phyloP scores from a whole-genome alignment of 306 rosid genomes.

The Pyrus pyrifolia region DNA sequence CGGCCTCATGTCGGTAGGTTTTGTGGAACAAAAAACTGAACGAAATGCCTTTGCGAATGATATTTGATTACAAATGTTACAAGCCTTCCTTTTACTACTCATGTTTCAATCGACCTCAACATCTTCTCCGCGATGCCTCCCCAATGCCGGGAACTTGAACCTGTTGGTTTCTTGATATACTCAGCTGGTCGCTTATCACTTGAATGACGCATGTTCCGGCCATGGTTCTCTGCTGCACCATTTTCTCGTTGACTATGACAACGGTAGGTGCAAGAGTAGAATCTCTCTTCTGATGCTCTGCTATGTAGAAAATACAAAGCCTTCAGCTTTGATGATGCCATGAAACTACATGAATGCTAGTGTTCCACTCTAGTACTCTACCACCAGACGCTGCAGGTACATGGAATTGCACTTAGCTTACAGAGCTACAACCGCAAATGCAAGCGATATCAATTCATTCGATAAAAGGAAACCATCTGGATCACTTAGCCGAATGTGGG shows the following conservation, averaged over 20 bases:
- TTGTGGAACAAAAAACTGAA: too few relatives aligned
- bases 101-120: not conserved
- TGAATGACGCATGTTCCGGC: not conserved
- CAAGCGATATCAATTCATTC: constrained; percentile 76
- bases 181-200: not conserved
- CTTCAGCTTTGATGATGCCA: not conserved
- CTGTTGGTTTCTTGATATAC: not conserved
- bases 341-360: not conserved
- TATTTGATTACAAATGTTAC: too few relatives aligned
- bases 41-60: too few relatives aligned
- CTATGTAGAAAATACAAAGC: not conserved
- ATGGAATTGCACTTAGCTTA: constrained; percentile 9
- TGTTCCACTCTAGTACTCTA: not conserved
- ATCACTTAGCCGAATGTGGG: constrained; percentile 66
- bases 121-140: not conserved
- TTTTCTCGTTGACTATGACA: not conserved
- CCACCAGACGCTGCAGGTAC: not conserved
- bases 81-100: not conserved
- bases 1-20: not conserved
- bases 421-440: constrained; percentile 65
- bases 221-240: not conserved
- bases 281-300: not conserved
- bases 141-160: not conserved
- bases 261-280: not conserved
- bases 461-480: constrained; percentile 93